Base-by-base conservation (phyloP, 2,329 filamentous ascomycete genomes). In the Setomelanomma holmii region DNA sequence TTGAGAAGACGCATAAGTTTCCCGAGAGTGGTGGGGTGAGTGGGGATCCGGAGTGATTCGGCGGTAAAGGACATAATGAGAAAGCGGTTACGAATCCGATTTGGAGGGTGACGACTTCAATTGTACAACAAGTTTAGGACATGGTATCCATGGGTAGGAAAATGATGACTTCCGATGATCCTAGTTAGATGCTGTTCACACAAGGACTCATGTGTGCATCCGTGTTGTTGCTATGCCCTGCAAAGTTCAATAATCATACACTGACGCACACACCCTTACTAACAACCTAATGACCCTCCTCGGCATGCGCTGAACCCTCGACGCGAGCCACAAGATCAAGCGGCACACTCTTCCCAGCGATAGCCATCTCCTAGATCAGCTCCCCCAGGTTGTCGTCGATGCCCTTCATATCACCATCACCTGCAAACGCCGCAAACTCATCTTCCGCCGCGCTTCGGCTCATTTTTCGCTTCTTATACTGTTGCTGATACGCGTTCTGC, bases 381-480 rank as follows among this genome's bases (percentile, higher is more conserved):
- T 84, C 83, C 8, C 82, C 82, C 41, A 88, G 81, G 69, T 87
- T 84, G 6, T 80, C 83, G 66, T 88, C 86, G 58, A 88, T 75
- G 17, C 82, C 84, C 11, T 76, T 78, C 75, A 83, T 80, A 22
- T 79, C 80, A 60, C 83, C 79, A 36, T 81, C 83, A 7, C 71
- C 72, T 8, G 63, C 70, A 55, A 75, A 75, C 0, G 67, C 73
- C 16, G 72, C 72, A 58, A 73, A 74, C 40, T 76, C 74, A 43
- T 76, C 73, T 42, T 75, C 72, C 0, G 57, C 61, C 5, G 62
- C 59, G 43, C 61, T 71, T 14, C 63, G 45, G 14, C 68, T 73
- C 64, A 72, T 66, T 60, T 75, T 75, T 56, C 75, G 61, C 66
- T 74, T 75, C 64, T 77, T 77, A 14, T 60, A 63, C 20, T 56